Conservation (phyloP, 495 filamentous ascomycete species). For the Tuber umbilicatum region DNA sequence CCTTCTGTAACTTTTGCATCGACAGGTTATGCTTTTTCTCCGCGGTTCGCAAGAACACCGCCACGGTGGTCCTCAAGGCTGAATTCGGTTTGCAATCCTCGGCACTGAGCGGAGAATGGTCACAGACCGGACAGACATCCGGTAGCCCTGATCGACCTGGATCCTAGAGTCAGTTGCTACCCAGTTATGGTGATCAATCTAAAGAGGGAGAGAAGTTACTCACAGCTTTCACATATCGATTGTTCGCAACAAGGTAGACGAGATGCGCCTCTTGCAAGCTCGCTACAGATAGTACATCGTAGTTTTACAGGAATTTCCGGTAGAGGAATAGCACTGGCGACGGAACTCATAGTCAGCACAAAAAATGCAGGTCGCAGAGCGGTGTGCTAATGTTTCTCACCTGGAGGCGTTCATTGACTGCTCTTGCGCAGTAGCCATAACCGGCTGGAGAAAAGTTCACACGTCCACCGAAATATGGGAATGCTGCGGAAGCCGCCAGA, state of each 20-base stretch:
- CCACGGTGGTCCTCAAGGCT: constrained; percentile 76
- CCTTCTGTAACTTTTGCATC: constrained; percentile 53
- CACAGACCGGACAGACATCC: constrained; percentile 83
- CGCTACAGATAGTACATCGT: constrained; percentile 85
- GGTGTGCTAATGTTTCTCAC: constrained; percentile 24
- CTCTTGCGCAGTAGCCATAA: constrained; percentile 33
- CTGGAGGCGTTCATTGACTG: constrained; percentile 30
- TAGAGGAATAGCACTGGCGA: constrained; percentile 62
- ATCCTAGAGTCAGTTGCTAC: background rate
- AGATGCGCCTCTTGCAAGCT: constrained; percentile 83
- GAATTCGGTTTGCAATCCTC: constrained; percentile 87
- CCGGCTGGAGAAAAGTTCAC: constrained; percentile 10
- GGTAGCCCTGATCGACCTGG: constrained; percentile 70
- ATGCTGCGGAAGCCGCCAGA: constrained; percentile 11
- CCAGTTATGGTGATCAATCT: constrained; percentile 1
- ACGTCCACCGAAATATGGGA: constrained; percentile 21
- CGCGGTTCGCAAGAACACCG: constrained; percentile 76
- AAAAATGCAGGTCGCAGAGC: constrained; percentile 8
- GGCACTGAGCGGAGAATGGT: constrained; percentile 74
- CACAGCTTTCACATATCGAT: constrained; percentile 85
- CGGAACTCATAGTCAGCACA: background rate
- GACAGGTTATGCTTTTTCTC: constrained; percentile 70
- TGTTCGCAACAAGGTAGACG: constrained; percentile 92
- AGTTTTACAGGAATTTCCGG: constrained; percentile 92
- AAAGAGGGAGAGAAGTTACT: constrained; percentile 41